Evolutionary conservation across 1,139 yeast species (phyloP), one percentile per base, ranked within the genome.

Genomic region (Ogataea hybrid): DNA sequence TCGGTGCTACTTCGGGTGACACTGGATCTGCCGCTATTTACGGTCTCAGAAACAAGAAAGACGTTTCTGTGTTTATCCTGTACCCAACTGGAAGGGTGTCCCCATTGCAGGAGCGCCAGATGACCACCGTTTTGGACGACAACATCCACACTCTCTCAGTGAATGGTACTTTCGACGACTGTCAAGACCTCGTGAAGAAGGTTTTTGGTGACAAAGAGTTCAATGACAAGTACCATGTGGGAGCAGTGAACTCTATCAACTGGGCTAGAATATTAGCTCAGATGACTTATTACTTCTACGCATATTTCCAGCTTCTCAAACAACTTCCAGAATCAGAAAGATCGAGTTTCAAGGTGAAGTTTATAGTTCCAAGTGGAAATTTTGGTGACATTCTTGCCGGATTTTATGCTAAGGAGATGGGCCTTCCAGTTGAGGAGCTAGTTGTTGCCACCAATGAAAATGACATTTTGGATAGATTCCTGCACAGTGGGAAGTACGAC

Each of bases 191-290:
- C 47, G 97, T 92, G 50, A 94, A 92, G 68, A 85, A 84, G 59
- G 81, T 92, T 49, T 92, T 92, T 66, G 95, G 92, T 48, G 98
- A 92, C 64, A 71, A 67, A 43, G 88, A 84, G 51, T 92, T 92
- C 72, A 92, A 92, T 67, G 76, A 75, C 54, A 84, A 82, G 65
- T 86, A 89, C 69, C 96, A 90, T 59, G 85, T 92, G 45, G 98
- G 97, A 57, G 98, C 98, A 15, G 96, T 92, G 47, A 92, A 92
- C 70, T 90, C 97, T 38, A 92, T 92, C 64, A 92, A 92, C 73
- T 92, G 98, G 98, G 97, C 98, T 5, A 84, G 98, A 70, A 92
- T 92, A 53, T 75, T 92, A 56, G 97, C 98, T 32, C 98, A 92
- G 69, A 92, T 89, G 67, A 90, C 98, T 11, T 92, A 92, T 69